phyloP scores from a whole-genome alignment of 163 green algal species.

The Chlamydomonas reinhardtii region DNA sequence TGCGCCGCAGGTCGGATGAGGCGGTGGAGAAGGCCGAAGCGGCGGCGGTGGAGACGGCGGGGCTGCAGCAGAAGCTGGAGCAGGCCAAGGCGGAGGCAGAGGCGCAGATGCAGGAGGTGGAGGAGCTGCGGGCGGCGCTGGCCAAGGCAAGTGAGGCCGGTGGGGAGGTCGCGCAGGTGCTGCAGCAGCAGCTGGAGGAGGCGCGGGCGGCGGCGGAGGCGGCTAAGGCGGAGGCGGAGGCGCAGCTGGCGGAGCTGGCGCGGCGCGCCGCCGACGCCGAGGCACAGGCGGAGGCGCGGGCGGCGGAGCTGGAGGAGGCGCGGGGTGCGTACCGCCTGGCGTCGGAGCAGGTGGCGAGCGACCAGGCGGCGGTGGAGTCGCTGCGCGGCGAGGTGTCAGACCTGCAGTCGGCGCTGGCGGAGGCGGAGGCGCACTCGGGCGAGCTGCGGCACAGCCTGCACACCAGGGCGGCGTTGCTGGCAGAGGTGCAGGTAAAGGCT shows the following conservation, averaged over 20 bases:
- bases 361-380: neutral
- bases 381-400: neutral
- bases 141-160: too few species aligned
- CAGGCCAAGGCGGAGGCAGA: neutral
- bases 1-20: neutral
- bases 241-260: neutral
- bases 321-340: neutral
- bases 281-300: neutral
- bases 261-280: neutral
- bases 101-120: neutral
- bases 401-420: neutral
- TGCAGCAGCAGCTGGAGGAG: neutral
- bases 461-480: neutral
- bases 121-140: neutral
- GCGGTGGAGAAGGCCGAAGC: neutral
- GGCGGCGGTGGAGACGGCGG: neutral
- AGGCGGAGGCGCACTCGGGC: conserved; percentile 7
- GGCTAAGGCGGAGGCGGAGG: neutral
- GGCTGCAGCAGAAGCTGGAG: neutral
- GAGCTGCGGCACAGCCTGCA: neutral
- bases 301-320: conserved; percentile 13
- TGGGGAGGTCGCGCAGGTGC: neutral
- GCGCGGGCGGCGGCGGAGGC: neutral
- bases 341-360: neutral
- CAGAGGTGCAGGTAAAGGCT: neutral